Percentiles rank a stretch among this genome's conserved stretches.
These are phyloP conservation scores for Russula emetica DNA, from an alignment of 768 basidiomycete species.

Conservation along the genomic window DNA sequence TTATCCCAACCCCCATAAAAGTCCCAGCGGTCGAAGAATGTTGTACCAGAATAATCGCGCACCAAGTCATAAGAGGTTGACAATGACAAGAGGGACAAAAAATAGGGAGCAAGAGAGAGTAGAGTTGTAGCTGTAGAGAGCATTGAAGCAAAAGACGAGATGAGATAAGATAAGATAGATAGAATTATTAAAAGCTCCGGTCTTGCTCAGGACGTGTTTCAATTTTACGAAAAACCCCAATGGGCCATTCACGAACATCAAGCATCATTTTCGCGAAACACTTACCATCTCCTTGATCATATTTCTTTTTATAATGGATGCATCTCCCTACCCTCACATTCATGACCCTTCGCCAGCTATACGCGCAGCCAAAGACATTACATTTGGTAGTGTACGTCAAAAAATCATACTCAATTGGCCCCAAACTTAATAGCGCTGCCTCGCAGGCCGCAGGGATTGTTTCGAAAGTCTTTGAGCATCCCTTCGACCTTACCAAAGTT, in stretches of 20 bases:
- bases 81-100: conserved; percentile 11
- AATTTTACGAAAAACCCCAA: neutral
- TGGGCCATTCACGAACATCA: neutral
- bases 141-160: neutral
- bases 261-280: neutral
- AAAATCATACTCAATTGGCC: neutral
- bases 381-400: conserved; percentile 32
- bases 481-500: conserved; percentile 94
- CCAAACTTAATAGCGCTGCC: neutral
- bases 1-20: conserved; percentile 43
- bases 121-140: neutral
- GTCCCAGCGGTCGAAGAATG: conserved; percentile 46
- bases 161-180: conserved; percentile 13
- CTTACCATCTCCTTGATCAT: neutral
- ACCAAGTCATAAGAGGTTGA: conserved; percentile 35
- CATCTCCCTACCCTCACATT: conserved; percentile 20
- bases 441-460: conserved; percentile 76
- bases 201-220: neutral
- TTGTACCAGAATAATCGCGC: conserved; percentile 38
- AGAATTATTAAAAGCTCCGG: neutral
- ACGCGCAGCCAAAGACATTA: conserved; percentile 32
- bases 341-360: conserved; percentile 23
- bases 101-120: neutral
- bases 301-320: conserved; percentile 25
- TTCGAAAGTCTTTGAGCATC: conserved; percentile 88